These are phyloP conservation scores for Rhizophlyctis rosea DNA, from an alignment of 192 early-diverging fungal species.

Conservation along the genomic window DNA sequence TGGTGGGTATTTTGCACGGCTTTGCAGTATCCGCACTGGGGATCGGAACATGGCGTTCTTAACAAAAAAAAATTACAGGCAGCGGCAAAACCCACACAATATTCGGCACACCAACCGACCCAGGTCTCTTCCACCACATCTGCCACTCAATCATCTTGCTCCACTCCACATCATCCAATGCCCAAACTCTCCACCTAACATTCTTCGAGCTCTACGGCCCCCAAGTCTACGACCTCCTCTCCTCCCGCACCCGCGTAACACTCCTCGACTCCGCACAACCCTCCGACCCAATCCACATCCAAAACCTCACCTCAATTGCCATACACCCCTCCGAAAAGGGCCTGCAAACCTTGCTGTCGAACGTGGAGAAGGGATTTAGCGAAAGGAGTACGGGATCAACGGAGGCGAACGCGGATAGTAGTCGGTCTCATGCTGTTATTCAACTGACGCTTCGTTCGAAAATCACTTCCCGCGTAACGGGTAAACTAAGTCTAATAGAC, in stretches of 20 bases:
- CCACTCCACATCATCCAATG: slow-evolving; percentile 7
- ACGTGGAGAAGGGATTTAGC: slow-evolving; percentile 15
- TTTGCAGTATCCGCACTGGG: background rate
- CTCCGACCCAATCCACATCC: too few species aligned
- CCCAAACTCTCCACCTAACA: slow-evolving; percentile 8
- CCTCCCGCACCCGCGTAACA: background rate
- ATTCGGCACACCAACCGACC: slow-evolving; percentile 29
- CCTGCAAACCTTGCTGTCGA: too few species aligned
- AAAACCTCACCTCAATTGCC: slow-evolving; percentile 13
- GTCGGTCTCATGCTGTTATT: slow-evolving; percentile 42
- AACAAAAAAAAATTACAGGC: background rate
- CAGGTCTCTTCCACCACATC: slow-evolving; percentile 34
- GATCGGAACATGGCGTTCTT: background rate
- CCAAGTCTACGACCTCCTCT: slow-evolving; percentile 38
- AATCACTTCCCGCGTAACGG: background rate
- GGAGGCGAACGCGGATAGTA: slow-evolving; percentile 33
- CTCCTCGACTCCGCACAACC: slow-evolving; percentile 37
- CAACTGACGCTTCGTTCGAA: slow-evolving; percentile 24
- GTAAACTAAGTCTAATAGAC: slow-evolving; percentile 36
- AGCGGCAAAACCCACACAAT: slow-evolving; percentile 51
- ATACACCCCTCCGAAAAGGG: too few species aligned
- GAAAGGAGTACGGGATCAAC: slow-evolving; percentile 43
- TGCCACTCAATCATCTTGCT: slow-evolving; percentile 37
- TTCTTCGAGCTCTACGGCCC: slow-evolving; percentile 45
- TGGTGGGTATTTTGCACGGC: slow-evolving; percentile 13